These are phyloP conservation scores for Clohesyomyces aquaticus DNA, from an alignment of 495 filamentous ascomycete genomes.

Conservation along the genomic window DNA sequence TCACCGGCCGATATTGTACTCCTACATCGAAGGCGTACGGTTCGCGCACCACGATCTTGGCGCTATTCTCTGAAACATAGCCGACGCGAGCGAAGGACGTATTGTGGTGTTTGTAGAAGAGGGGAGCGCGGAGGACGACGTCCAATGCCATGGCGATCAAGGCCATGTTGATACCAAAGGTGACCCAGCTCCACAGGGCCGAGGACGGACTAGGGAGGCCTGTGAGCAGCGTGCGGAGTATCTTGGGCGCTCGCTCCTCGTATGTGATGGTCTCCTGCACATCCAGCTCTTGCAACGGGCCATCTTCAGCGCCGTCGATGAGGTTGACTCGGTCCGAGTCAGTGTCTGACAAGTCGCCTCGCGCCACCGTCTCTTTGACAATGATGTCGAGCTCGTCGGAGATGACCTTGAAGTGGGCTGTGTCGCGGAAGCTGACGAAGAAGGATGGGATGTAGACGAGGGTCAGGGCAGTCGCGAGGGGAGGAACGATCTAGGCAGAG, in stretches of 20 bases:
- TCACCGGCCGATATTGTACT: slow-evolving; percentile 61
- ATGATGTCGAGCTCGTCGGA: slow-evolving; percentile 64
- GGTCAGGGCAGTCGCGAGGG: slow-evolving; percentile 68
- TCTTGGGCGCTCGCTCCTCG: slow-evolving; percentile 44
- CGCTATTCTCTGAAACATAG: slow-evolving; percentile 78
- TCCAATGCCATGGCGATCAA: slow-evolving; percentile 71
- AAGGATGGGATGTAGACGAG: slow-evolving; percentile 75
- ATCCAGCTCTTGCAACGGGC: slow-evolving; percentile 45
- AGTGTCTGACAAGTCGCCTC: slow-evolving; percentile 35
- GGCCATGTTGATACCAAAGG: slow-evolving; percentile 69
- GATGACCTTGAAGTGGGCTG: slow-evolving; percentile 62
- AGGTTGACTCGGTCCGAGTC: slow-evolving; percentile 42
- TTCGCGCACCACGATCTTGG: slow-evolving; percentile 82
- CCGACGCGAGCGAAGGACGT: slow-evolving; percentile 83
- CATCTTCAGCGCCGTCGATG: slow-evolving; percentile 41
- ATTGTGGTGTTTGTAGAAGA: slow-evolving; percentile 70
- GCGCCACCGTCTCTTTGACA: slow-evolving; percentile 55
- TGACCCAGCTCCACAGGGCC: slow-evolving; percentile 62
- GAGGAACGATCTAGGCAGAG: slow-evolving; percentile 48
- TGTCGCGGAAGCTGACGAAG: slow-evolving; percentile 59
- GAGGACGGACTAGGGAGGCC: slow-evolving; percentile 73
- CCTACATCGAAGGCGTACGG: slow-evolving; percentile 71
- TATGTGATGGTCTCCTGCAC: slow-evolving; percentile 49
- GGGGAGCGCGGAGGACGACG: slow-evolving; percentile 68
- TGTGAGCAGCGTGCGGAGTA: slow-evolving; percentile 67